Conservation (phyloP, 1,139 yeast species). For the Candida tetrigidarum region DNA sequence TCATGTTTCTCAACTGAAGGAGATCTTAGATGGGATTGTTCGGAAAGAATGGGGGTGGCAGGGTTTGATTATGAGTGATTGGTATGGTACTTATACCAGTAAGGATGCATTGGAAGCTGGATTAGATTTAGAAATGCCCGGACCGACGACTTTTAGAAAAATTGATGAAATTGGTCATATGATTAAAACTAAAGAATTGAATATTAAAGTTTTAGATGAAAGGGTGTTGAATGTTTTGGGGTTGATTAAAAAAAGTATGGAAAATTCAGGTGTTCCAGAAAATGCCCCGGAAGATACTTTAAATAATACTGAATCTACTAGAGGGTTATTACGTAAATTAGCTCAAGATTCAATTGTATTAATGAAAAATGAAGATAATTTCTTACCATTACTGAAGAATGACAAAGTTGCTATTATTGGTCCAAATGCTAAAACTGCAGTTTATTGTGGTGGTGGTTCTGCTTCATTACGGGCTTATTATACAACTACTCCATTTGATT, state of each 20-base stretch:
- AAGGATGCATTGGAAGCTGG: slow-evolving; percentile 55
- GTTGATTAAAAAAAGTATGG: slow-evolving; percentile 44
- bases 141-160: slow-evolving; percentile 53
- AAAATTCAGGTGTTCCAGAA: slow-evolving; percentile 38
- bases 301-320: slow-evolving; percentile 48
- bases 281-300: slow-evolving; percentile 29
- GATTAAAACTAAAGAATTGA: slow-evolving; percentile 34
- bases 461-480: slow-evolving; percentile 36
- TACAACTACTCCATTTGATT: slow-evolving; percentile 34
- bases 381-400: slow-evolving; percentile 41
- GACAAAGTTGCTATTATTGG: slow-evolving; percentile 36
- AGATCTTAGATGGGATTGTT: slow-evolving; percentile 47
- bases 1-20: slow-evolving; percentile 53
- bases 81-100: slow-evolving; percentile 60
- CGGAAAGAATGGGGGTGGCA: slow-evolving; percentile 36
- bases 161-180: slow-evolving; percentile 34
- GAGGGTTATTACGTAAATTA: slow-evolving; percentile 44
- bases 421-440: slow-evolving; percentile 35
- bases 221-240: slow-evolving; percentile 51
- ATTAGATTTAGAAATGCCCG: slow-evolving; percentile 68
- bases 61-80: slow-evolving; percentile 63
- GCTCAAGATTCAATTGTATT: slow-evolving; percentile 58
- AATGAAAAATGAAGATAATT: slow-evolving; percentile 50
- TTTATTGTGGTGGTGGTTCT: slow-evolving; percentile 41
- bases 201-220: slow-evolving; percentile 40